These are phyloP conservation scores for Pseudofabraea citricarpa DNA, from an alignment of 2,329 filamentous ascomycete species.

Conservation along the genomic window DNA sequence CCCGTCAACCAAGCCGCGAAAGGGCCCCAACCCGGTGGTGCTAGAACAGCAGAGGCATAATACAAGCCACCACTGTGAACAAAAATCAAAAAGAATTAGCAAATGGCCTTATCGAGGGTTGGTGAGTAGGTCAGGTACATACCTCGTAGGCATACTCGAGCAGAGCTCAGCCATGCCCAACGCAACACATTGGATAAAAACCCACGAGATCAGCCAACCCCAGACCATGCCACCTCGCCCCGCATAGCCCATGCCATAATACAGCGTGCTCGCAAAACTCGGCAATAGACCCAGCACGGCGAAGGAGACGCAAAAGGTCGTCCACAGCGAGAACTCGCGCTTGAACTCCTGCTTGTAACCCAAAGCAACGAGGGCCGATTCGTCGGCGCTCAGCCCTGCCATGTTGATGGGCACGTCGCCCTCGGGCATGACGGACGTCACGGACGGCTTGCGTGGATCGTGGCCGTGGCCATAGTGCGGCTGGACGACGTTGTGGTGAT, in stretches of 20 bases:
- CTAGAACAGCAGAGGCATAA: slow-evolving; percentile 68
- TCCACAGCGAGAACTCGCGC: slow-evolving; percentile 69
- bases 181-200: slow-evolving; percentile 68
- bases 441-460: slow-evolving; percentile 20
- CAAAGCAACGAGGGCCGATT: slow-evolving; percentile 56
- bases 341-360: slow-evolving; percentile 50
- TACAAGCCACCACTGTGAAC: slow-evolving; percentile 58
- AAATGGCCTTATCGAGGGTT: too few species aligned
- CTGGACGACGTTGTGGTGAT: background rate
- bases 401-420: slow-evolving; percentile 42
- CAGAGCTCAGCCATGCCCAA: slow-evolving; percentile 68
- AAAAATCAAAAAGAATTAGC: slow-evolving; percentile 7
- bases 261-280: slow-evolving; percentile 66
- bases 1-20: slow-evolving; percentile 65
- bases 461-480: background rate
- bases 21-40: slow-evolving; percentile 59
- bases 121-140: slow-evolving; percentile 6
- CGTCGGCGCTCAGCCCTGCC: slow-evolving; percentile 45
- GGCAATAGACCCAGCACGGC: slow-evolving; percentile 67
- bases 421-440: slow-evolving; percentile 45
- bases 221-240: slow-evolving; percentile 64
- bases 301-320: slow-evolving; percentile 70
- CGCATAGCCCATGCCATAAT: slow-evolving; percentile 62
- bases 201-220: slow-evolving; percentile 71
- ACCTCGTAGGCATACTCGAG: slow-evolving; percentile 66